Evolutionary conservation across 139 green algal species (phyloP), one percentile per base, ranked within the genome.

Genomic region (Edaphochlamys debaryana): DNA sequence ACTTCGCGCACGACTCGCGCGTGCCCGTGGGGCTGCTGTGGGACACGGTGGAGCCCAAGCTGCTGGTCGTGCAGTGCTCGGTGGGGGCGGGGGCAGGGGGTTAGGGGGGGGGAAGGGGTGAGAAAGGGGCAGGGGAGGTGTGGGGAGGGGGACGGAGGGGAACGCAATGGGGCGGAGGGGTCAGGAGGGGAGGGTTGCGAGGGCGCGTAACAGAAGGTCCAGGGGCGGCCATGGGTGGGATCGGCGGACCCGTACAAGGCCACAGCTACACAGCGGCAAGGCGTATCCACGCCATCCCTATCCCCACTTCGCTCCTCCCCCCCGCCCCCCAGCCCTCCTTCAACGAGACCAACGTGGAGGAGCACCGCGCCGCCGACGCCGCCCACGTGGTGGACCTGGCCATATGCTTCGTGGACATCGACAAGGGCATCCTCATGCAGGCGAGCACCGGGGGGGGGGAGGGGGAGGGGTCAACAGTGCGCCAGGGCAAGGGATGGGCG

Each of bases 41-140:
- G 91, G 93, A 95, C 69, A 60, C 74, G 8, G 40, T 83, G 42
- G 89, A 94, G 73, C 81, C 83, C 56, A 88, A 89, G 85, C 87
- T 95, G 76, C 86, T 96, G 80, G 84, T 82, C 5, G 87, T 92
- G 58, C 82, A 92, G 86, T 85, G 72, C 1, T n/a, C 72, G 78
- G 87, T 88, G 38, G 82, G 29, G 56, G 41, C 23, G 25, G 22
- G 70, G 62, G 45, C 0, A 29, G n/a, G 48, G 15, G 48, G 48
- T 54, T 54, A 54, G 48, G 48, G 15, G 48, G 48, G 48, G 54
- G 54, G 20, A 30, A 63, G 54, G 20, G 54, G 19, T 30, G 23
- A 22, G 36, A 70, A 70, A 29, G 64, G 17, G 36, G 64, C 17
- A n/a, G 11, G n/a, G 48, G n/a, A 9, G 11, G 7, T 40, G 34